Evolutionary conservation across 495 filamentous ascomycete species (phyloP).

Genomic region (Astrocystis sublimbata): DNA sequence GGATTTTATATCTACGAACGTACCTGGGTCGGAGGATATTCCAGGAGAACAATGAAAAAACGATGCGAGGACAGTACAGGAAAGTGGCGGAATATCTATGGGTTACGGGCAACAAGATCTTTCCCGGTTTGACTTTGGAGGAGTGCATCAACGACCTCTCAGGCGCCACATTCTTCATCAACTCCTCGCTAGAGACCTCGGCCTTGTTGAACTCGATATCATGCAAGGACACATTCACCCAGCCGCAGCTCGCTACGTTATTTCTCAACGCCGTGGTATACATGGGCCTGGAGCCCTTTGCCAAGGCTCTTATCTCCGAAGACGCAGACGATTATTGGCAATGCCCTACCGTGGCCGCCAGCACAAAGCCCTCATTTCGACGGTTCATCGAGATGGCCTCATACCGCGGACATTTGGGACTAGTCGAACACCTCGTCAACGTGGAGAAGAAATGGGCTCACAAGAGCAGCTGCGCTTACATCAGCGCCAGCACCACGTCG

Average conservation of each 20-base stretch:
- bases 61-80: slow-evolving; percentile 20
- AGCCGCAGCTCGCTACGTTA: slow-evolving; percentile 18
- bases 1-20: slow-evolving; percentile 14
- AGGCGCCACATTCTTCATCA: slow-evolving; percentile 16
- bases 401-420: slow-evolving; percentile 14
- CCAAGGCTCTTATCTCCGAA: slow-evolving; percentile 20
- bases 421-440: slow-evolving; percentile 14
- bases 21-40: slow-evolving; percentile 16
- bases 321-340: slow-evolving; percentile 20
- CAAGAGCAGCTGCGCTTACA: slow-evolving; percentile 6
- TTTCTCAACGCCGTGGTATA: slow-evolving; percentile 20
- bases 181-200: slow-evolving; percentile 16
- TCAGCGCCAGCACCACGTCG: slow-evolving; percentile 14
- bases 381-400: slow-evolving; percentile 19
- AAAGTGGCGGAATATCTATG: slow-evolving; percentile 18
- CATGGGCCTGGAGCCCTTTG: slow-evolving; percentile 18
- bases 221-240: slow-evolving; percentile 14
- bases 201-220: slow-evolving; percentile 12
- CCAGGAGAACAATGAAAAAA: slow-evolving; percentile 15
- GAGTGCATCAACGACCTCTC: slow-evolving; percentile 17
- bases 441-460: slow-evolving; percentile 14
- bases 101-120: slow-evolving; percentile 13
- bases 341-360: slow-evolving; percentile 18
- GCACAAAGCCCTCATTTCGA: slow-evolving; percentile 16
- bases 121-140: slow-evolving; percentile 10